Conservation (phyloP, 164 flowering plant species). For the Aristolochia californica region DNA sequence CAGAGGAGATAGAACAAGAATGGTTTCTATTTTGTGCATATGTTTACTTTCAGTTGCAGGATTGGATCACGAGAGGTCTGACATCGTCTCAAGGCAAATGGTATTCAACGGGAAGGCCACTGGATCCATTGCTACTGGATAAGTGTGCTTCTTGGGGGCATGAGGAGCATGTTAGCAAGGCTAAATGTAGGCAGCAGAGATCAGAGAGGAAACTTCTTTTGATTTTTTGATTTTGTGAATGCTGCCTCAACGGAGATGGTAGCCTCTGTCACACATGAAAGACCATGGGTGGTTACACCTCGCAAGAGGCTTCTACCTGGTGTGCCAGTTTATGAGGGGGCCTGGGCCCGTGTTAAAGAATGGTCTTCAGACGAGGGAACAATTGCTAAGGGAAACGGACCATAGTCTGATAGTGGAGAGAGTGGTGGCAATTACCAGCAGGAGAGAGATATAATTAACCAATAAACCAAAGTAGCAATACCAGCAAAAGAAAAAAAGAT, state of each 20-base stretch:
- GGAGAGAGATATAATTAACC: no score
- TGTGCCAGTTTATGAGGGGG: slow-evolving; percentile 14
- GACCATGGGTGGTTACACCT: slow-evolving; percentile 8
- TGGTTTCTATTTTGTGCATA: slow-evolving; percentile 38
- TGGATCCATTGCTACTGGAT: slow-evolving; percentile 65
- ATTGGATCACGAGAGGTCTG: slow-evolving; percentile 26
- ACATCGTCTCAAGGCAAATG: slow-evolving; percentile 32
- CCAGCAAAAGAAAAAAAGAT: no score
- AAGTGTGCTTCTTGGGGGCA: slow-evolving; percentile 27
- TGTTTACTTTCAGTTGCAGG: slow-evolving; percentile 47
- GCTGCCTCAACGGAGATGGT: slow-evolving; percentile 49
- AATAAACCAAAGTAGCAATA: no score
- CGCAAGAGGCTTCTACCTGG: slow-evolving; percentile 4
- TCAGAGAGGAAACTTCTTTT: slow-evolving; percentile 62
- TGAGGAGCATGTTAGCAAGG: slow-evolving; percentile 33
- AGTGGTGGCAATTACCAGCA: no score
- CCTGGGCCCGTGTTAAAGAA: slow-evolving; percentile 21
- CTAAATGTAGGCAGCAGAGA: slow-evolving; percentile 47
- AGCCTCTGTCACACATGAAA: slow-evolving; percentile 12
- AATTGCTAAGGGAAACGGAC: slow-evolving; percentile 28
- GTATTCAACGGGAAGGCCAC: slow-evolving; percentile 66
- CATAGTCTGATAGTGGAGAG: slow-evolving; percentile 51
- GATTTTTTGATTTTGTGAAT: slow-evolving; percentile 77
- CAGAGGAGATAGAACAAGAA: slow-evolving; percentile 37
- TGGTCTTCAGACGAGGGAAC: slow-evolving; percentile 26